Base-by-base conservation (phyloP, 2,329 filamentous ascomycete genomes). In the Clarireedia homoeocarpa region DNA sequence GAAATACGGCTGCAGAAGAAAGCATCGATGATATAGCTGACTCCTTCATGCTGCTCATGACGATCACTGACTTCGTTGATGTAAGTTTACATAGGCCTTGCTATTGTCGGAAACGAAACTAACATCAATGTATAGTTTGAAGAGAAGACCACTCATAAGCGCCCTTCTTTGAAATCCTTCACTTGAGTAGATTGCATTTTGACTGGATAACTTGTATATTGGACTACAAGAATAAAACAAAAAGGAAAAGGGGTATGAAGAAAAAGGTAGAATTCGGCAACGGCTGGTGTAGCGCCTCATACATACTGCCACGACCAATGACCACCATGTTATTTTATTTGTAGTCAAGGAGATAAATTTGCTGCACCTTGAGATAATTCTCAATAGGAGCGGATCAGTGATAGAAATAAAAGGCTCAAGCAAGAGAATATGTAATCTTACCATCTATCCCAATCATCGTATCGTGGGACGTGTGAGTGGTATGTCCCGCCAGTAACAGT, bases 11-110 rank as follows among this genome's bases (percentile, higher is more conserved):
- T 12, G 69, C 72, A 44, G 83, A 83, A 52, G 76, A 84, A 55
- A 81, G 82, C 60, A 75, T 95, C 39, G 80, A 82, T 48, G 89
- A 92, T 63, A 72, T 97, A 62, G 89, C 91, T 5, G 90, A 95
- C 70, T 85, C 89, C 48, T 89, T 94, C 67, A 86, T 92, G 72
- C 77, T 94, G 54, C 76, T 97, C 61, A 88, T 96, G 66, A 80
- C 85, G 30, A 83, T 90, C 39, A 95, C 89, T 9, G 85, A 83
- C 45, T 96, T 95, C 70, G 74, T 96, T 53, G 88, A 96, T 77
- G 91, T 95, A 75, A 73, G 83, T 73, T 42, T 23, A 40, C 39
- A 12, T 6, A 23, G 7, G 39, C 39, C 39, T 23, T 46, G 14
- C 39, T 15, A 42, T 9, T 15, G 24, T 15, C 6, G 14, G 15